Evolutionary conservation across 768 basidiomycete species (phyloP).

Genomic region (Tricholoma matsutake): DNA sequence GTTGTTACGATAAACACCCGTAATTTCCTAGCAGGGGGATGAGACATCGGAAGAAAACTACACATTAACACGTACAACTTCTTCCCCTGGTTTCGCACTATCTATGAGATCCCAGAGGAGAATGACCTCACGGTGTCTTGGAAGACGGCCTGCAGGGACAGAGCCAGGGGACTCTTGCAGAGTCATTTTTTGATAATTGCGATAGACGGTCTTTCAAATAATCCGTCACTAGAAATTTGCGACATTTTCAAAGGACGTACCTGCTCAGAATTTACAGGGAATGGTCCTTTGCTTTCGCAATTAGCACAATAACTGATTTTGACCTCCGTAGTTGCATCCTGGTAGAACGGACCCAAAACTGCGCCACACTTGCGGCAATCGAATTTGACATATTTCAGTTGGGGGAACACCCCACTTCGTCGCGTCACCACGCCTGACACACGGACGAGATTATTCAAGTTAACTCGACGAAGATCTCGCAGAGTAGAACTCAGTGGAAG

Average conservation of each 20-base stretch:
- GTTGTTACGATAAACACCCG: conserved; percentile 97
- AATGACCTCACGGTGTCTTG: conserved; percentile 94
- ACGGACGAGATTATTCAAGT: conserved; percentile 94
- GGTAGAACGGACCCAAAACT: conserved; percentile 96
- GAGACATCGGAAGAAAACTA: conserved; percentile 9
- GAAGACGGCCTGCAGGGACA: conserved; percentile 95
- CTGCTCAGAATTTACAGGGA: conserved; percentile 95
- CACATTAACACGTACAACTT: conserved; percentile 64
- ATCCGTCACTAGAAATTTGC: background rate
- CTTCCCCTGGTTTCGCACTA: conserved; percentile 96
- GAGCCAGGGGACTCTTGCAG: conserved; percentile 97
- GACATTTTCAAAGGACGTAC: conserved; percentile 35
- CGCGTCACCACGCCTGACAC: conserved; percentile 95
- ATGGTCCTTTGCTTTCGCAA: conserved; percentile 94
- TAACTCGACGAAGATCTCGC: conserved; percentile 87
- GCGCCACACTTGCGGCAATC: conserved; percentile 94
- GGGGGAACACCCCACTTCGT: conserved; percentile 96
- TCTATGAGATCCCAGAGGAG: conserved; percentile 98
- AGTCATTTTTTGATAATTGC: conserved; percentile 99
- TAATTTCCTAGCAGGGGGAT: conserved; percentile 70
- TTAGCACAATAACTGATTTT: conserved; percentile 92
- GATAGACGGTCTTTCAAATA: conserved; percentile 77
- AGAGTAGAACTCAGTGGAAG: conserved; percentile 87
- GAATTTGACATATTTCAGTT: conserved; percentile 98
- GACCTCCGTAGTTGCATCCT: conserved; percentile 93